Evolutionary conservation across 2,329 filamentous ascomycete species (phyloP).

Genomic region (Talaromyces sp.): DNA sequence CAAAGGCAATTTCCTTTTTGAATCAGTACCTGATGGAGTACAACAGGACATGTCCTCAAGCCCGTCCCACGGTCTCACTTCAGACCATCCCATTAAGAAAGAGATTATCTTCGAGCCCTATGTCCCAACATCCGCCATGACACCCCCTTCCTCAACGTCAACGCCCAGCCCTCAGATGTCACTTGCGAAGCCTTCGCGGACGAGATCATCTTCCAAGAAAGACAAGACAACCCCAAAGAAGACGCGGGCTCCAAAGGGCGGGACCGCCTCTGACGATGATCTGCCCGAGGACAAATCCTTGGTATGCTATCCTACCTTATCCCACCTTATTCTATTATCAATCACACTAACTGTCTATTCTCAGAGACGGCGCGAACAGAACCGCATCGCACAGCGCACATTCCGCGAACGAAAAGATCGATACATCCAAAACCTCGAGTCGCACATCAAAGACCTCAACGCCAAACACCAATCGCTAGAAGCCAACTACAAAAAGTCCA

Average conservation of each 20-base stretch:
- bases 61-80: neutral
- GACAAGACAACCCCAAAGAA: conserved; percentile 5
- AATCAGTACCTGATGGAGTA: neutral
- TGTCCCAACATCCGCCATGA: conserved; percentile 3
- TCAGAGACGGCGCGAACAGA: conserved; percentile 66
- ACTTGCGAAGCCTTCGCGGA: neutral
- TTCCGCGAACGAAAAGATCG: conserved; percentile 87
- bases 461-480: conserved; percentile 10
- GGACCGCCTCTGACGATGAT: conserved; percentile 6
- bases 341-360: neutral
- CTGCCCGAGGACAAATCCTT: conserved; percentile 9
- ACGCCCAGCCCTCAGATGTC: conserved; percentile 4
- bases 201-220: conserved; percentile 7
- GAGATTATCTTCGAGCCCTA: conserved; percentile 10
- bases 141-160: neutral
- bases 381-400: conserved; percentile 78
- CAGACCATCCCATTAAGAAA: neutral
- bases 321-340: neutral
- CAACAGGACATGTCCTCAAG: neutral
- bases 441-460: conserved; percentile 12
- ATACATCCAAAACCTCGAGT: conserved; percentile 76
- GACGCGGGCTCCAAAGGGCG: neutral
- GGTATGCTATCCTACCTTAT: neutral
- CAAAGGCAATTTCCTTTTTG: neutral
- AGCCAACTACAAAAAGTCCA: conserved; percentile 9